Evolutionary conservation across 768 basidiomycete genomes (phyloP), one percentile per base, ranked within the genome.

Genomic region (Coprinellus aureogranulatus): DNA sequence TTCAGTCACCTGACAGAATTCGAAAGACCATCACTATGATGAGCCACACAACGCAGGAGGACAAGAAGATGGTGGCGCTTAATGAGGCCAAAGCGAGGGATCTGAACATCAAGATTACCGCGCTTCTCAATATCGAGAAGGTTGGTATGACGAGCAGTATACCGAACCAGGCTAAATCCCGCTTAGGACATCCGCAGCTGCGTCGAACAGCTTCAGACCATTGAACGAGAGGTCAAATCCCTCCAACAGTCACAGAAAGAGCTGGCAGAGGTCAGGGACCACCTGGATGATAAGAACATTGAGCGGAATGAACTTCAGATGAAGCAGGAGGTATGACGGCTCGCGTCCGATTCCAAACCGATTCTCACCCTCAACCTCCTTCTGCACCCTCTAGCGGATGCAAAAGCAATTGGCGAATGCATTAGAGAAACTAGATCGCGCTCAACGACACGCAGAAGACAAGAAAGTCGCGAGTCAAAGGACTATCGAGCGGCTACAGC

Each of bases 1-100:
- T 97, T 2, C 91, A 94, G 68, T 94, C 92, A 0, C 94, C 94
- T 0, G 94, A 96, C 47, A 82, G 94, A 45, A 89, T 96, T 62
- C 90, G 88, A 67, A 84, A 87, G 51, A 89, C 85, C 42, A 96
- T 96, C 64, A 72, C 80, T 11, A 77, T 83, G n/a, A 92, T 96
- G 89, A 80, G 82, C 2, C 67, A 74, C 5, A 85, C 81, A 0
- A 84, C 85, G 1, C 69, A 81, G 18, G 87, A 89, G 54, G 92
- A 95, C 62, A 90, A 90, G 66, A 83, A 77, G 59, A 78, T 78
- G 1, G 77, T 90, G 20, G 75, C 80, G 1, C 70, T 80, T 60
- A 83, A 87, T 61, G 89, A 94, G 64, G 77, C 79, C 12, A 94
- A 92, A 73, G 79, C 85, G 3, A 77, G 92, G 45, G 92, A 94